These are phyloP conservation scores for Plasmopara muralis DNA, from an alignment of 352 stramenopile species.

Conservation along the genomic window DNA sequence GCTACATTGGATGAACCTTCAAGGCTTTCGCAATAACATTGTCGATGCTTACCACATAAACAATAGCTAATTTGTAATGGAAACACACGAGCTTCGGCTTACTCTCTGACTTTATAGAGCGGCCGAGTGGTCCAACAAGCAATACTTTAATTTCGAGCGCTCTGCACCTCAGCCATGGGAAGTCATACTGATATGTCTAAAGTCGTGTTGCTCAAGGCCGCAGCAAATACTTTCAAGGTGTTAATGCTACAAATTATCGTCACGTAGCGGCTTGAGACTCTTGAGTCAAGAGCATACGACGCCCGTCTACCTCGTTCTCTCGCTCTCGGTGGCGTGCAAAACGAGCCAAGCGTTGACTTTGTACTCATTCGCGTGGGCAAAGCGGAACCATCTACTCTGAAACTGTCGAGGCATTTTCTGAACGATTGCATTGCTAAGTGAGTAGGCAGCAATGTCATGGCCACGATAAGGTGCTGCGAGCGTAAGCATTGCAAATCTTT, in stretches of 20 bases:
- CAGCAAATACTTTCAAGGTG: constrained; percentile 10
- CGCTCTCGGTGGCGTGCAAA: constrained; percentile 2
- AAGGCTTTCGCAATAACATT: not conserved
- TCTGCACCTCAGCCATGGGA: not conserved
- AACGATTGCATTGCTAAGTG: constrained; percentile 7
- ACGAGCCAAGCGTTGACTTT: constrained; percentile 13
- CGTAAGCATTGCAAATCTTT: not conserved
- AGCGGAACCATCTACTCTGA: not conserved
- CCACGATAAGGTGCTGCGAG: not conserved
- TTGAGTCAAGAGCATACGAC: not conserved
- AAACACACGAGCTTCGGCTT: too few relatives aligned
- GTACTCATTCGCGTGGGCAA: not conserved
- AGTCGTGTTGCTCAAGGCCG: not conserved
- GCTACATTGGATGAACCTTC: not conserved
- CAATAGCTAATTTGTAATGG: too few relatives aligned
- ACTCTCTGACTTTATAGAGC: not conserved
- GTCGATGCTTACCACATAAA: too few relatives aligned
- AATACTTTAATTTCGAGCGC: constrained; percentile 13
- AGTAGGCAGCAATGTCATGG: not conserved
- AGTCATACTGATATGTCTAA: not conserved
- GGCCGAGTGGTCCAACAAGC: constrained; percentile 2
- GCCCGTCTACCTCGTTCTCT: not conserved
- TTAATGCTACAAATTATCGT: constrained; percentile 10
- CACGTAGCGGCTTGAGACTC: constrained; percentile 2
- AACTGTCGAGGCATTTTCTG: constrained; percentile 17